Evolutionary conservation across 2,329 filamentous ascomycete species (phyloP).

Genomic region (Coniella vitis): DNA sequence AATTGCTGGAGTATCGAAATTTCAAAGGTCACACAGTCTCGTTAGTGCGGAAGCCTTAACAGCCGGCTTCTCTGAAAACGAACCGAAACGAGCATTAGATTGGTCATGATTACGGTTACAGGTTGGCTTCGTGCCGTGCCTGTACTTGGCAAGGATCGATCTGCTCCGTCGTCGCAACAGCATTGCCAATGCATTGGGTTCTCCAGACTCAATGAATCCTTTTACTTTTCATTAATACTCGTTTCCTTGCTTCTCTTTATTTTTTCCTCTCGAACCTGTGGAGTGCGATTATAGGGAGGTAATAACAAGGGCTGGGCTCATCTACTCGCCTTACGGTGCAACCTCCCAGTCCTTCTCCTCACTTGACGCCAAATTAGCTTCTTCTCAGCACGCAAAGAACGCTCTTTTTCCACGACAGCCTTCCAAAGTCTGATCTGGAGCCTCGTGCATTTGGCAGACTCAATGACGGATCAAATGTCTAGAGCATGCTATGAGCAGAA

Average conservation of each 20-base stretch:
- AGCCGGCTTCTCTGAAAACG: slow-evolving; percentile 5
- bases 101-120: neutral
- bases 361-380: neutral
- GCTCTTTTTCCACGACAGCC: no score
- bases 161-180: slow-evolving; percentile 26
- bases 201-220: neutral
- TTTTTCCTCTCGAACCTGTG: slow-evolving; percentile 26
- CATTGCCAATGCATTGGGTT: slow-evolving; percentile 19
- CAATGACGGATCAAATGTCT: no score
- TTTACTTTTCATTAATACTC: slow-evolving; percentile 14
- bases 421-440: no score
- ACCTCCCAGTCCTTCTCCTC: neutral
- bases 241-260: slow-evolving; percentile 19
- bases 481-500: no score
- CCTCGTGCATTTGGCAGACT: no score
- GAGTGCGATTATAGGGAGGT: slow-evolving; percentile 31
- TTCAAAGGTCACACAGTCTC: slow-evolving; percentile 17
- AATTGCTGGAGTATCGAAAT: slow-evolving; percentile 16
- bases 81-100: slow-evolving; percentile 11
- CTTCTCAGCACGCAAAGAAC: no score
- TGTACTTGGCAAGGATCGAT: slow-evolving; percentile 8
- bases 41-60: slow-evolving; percentile 11
- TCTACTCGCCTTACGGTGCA: neutral
- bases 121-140: slow-evolving; percentile 6
- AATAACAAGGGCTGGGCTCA: slow-evolving; percentile 24